Evolutionary conservation across 306 rosid genomes (phyloP), one percentile per base, ranked within the genome.

Genomic region (Luffa aegyptiaca): DNA sequence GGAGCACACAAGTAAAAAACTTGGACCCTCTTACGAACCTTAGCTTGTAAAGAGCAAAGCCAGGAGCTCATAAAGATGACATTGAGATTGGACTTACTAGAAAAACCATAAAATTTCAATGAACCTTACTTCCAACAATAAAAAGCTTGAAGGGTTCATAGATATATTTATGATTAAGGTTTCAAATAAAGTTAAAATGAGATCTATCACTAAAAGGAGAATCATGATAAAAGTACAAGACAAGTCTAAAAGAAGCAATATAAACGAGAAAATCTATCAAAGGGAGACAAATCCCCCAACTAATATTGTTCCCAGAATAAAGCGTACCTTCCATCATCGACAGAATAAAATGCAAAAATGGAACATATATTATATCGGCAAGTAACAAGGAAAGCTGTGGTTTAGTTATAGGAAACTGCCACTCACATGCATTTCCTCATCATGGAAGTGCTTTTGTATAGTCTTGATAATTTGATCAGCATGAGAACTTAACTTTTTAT

Each of bases 401-500:
- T 72, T 12, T 72, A 48, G 77, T 72, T 48, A 72, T 7, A 13
- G 21, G 41, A 31, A 48, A 31, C 77, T 48, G 77, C 26, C 37
- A 73, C 78, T 87, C 84, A 93, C 99, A 92, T 95, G 97, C 82
- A 90, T 86, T 87, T 95, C 99, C 89, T 95, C 99, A 62, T 85
- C 92, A 78, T 82, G 77, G 81, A 95, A 95, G 88, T 95, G 99
- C 86, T 86, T 87, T 84, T 95, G 88, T 79, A 86, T 93, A 26
- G 96, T 90, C 87, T 93, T 93, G 91, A 93, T 86, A 81, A 93
- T 93, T 85, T 85, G 97, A 85, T 95, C 97, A 80, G 99, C 96
- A 51, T 89, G 96, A 49, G 96, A 88, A 83, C 97, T 90, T 78
- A 95, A 83, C 85, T 89, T 90, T 26, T 87, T 88, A 84, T 89